Evolutionary conservation across 1,139 yeast genomes (phyloP), one percentile per base, ranked within the genome.

Genomic region (Ogataea hybrid): DNA sequence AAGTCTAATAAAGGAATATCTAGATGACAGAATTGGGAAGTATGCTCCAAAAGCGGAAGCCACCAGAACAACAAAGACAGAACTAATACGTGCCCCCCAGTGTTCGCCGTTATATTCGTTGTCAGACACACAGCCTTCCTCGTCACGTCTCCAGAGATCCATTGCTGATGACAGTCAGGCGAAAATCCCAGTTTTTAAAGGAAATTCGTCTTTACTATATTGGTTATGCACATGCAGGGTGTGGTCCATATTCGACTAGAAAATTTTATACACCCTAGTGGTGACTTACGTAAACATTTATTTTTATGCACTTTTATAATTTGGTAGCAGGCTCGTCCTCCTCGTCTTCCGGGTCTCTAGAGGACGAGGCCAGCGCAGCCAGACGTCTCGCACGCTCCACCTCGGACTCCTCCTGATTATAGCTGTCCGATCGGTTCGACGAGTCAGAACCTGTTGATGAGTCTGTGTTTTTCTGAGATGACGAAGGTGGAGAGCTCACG

Each of bases 331-430:
- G 35, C 3, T 41, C 46, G 32, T 69, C 76, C 48, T 79, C 84
- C 53, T 81, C 87, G 52, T 81, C 88, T 52, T 77, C 78, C 20
- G 69, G 71, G 39, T 74, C 64, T 42, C 82, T 64, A 22, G 74
- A 65, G 2, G 61, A 55, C 21, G 46, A 37, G 8, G 95, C 95
- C 50, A 89, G 71, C 1, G 96, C 96, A 3, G 92, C 90, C 49
- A 87, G 65, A 51, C 97, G 76, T 57, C 96, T 77, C 35, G 71
- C 72, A 49, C 79, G 76, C 59, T 89, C 97, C 20, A 81, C 79
- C 28, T 70, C 83, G 0, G 90, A 81, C 56, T 85, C 94, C 15
- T 36, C 44, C 22, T 25, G 21, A 23, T 28, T 28, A 16, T 14
- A 17, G 12, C 17, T 17, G 14, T 28, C 18, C 5, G 25, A 16